Conservation (phyloP, 2,329 filamentous ascomycete species). For the Talaromyces sp. region DNA sequence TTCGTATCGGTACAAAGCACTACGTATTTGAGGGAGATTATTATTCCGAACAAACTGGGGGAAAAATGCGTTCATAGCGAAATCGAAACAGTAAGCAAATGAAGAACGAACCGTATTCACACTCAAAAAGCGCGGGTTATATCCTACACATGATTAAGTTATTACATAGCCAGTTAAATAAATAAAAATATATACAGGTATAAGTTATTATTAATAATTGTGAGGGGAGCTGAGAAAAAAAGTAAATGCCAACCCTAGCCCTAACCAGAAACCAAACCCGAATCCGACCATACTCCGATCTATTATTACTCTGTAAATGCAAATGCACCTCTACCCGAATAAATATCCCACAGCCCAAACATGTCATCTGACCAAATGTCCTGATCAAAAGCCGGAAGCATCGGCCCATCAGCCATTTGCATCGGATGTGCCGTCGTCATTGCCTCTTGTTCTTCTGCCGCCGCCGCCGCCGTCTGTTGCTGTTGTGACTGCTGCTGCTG, state of each 20-base stretch:
- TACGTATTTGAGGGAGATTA: neutral
- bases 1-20: neutral
- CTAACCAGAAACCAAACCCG: neutral
- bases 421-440: neutral
- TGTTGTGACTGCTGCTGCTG: neutral
- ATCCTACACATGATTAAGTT: neutral
- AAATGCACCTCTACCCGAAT: neutral
- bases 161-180: neutral
- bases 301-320: neutral
- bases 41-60: neutral
- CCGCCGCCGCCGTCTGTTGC: neutral
- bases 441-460: neutral
- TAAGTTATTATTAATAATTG: neutral
- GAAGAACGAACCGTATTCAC: neutral
- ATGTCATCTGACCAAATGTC: constrained; percentile 9
- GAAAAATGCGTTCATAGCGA: neutral
- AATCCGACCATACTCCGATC: neutral
- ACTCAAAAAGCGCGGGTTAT: neutral
- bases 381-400: constrained; percentile 10
- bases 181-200: neutral
- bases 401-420: neutral
- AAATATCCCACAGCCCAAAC: constrained; percentile 10
- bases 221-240: neutral
- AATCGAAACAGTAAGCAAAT: neutral
- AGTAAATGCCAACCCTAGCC: neutral